Evolutionary conservation across 2,329 filamentous ascomycete species (phyloP), one percentile per base, ranked within the genome.

Genomic region (Penicillium palitans): DNA sequence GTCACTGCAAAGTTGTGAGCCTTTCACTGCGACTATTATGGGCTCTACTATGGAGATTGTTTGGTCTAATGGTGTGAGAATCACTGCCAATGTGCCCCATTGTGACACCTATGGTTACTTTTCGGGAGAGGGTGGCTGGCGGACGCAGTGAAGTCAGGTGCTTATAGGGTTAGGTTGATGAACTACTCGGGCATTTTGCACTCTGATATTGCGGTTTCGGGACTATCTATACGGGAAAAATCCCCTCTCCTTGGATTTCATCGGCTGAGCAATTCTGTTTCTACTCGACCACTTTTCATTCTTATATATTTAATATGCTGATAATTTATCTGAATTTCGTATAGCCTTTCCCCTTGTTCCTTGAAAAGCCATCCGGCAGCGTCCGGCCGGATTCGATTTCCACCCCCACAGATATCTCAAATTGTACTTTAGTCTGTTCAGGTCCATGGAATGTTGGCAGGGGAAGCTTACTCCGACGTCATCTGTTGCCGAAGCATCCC

Each of bases 31-130:
- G 27, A 58, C 37, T 54, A 31, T 58, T 31, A 48, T 46, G 19
- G 55, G 55, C 27, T 58, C 55, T 33, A 58, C 55, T 13, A 37
- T 58, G 55, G 55, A 58, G 44, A 58, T 58, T 17, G 12, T 24
- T 19, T 58, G 55, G 55, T 39, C 55, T 27, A 58, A 58, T 48
- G 55, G 55, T 13, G 55, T 58, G 42, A 53, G 44, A 6, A 58
- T 58, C 17, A 58, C 55, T 33, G 55, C 55, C 4, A 58, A 58
- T 31, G 55, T 58, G 29, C 55, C 55, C 13, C 55, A 58, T 58
- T 58, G 50, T 3, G 21, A 46, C 7, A 54, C 29, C 1, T 58
- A 58, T 58, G 42, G 42, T 7, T 44, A 31, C 29, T 54, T 58
- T 19, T 54, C 55, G 17, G 55, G 55, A 0, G 50, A 58, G 13